Conservation (phyloP, 805 yeast genomes). For the Candida morakotiae region DNA sequence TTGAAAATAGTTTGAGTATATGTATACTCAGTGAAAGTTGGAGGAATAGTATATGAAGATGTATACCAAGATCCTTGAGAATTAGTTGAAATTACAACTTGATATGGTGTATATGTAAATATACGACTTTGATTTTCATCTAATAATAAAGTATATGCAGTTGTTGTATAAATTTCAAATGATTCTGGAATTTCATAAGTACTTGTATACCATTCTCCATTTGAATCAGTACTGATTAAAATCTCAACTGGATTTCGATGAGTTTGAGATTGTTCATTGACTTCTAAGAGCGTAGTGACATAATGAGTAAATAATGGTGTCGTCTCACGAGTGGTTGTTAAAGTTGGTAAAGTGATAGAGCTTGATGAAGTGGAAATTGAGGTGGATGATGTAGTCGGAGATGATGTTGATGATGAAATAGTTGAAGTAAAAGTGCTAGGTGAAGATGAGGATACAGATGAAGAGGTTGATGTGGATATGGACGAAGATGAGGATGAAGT, state of each 20-base stretch:
- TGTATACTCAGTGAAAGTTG: background rate
- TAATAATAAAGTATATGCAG: constrained; percentile 4
- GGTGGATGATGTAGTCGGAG: constrained; percentile 3
- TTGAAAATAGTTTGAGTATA: background rate
- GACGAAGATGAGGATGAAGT: background rate
- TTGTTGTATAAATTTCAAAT: constrained; percentile 4
- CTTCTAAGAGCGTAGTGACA: background rate
- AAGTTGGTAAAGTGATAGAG: background rate
- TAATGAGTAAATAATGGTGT: constrained; percentile 1
- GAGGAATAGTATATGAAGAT: constrained; percentile 1
- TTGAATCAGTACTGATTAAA: constrained; percentile 3
- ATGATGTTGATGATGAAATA: background rate
- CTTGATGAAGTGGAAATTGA: constrained; percentile 3
- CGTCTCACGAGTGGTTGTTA: no score
- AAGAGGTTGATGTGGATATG: background rate
- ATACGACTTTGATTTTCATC: background rate
- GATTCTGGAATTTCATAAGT: background rate
- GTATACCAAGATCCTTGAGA: constrained; percentile 2
- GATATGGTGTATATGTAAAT: background rate
- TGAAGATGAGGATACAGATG: background rate
- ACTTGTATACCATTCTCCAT: constrained; percentile 1
- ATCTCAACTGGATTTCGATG: background rate
- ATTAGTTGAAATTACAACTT: constrained; percentile 1
- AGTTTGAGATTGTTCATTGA: background rate
- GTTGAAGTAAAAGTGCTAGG: no score